Evolutionary conservation across 2,329 filamentous ascomycete genomes (phyloP), one percentile per base, ranked within the genome.

Genomic region (Ascochyta koolunga): DNA sequence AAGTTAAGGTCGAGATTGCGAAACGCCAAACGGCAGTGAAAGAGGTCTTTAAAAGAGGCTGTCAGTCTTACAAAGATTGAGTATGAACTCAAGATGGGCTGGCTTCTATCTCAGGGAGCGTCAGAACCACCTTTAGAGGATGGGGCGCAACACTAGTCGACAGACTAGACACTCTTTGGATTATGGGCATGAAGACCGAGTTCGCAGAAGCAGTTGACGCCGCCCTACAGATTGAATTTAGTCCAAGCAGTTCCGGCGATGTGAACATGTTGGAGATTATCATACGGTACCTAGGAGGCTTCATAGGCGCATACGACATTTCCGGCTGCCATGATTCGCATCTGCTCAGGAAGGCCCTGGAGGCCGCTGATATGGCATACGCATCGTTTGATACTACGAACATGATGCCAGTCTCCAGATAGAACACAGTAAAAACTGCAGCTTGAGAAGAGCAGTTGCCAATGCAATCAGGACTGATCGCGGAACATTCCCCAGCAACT

Each of bases 321-420:
- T 92, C 89, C 42, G 89, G 84, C 58, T 65, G 61, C 9, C 66
- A 71, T 37, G 89, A 96, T 67, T 76, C 80, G 15, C 79, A 88
- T 19, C 80, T 96, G 10, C 80, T 96, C 25, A 83, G 87, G 50
- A 95, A 95, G 75, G 90, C 91, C 1, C 80, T 89, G 29, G 88
- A 93, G 75, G 83, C 95, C 24, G 91, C 85, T 32, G 89, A 93
- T 65, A 82, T 96, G 54, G 78, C 96, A 31, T 91, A 93, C 78
- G 86, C 88, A 40, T 83, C 89, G 6, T 96, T 96, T 67, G 91
- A 96, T 74, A 97, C 93, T 0, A 92, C 93, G 0, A 97, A 97
- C 73, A 86, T 91, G 61, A 96, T 97, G 90, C 93, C 93, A 9
- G 75, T 79, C 32, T 76, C 77, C 1, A 66, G 77, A 48, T 80